A percentile compares a stretch with the other conserved stretches of the same genome.
Evolutionary conservation across 148 eudicot genomes (phyloP).

Genomic region (Hydrangea macrophylla): DNA sequence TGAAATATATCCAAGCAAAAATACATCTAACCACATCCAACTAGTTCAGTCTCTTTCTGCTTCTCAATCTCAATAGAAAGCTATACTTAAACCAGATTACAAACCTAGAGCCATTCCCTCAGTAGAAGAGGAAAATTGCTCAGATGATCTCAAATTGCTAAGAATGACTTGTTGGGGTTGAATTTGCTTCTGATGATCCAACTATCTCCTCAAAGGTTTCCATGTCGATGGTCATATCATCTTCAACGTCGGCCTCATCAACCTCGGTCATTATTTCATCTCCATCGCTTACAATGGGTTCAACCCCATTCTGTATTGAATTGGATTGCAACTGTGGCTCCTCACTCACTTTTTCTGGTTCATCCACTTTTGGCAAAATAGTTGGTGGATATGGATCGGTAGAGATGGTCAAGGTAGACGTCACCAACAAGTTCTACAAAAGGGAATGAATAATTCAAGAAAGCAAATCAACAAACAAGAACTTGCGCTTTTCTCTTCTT

Average conservation of each 20-base stretch:
- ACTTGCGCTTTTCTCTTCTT: background rate
- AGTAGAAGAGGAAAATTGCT: background rate
- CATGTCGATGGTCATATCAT: constrained; percentile 52
- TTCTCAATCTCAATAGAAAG: background rate
- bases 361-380: constrained; percentile 29
- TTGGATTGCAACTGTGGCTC: constrained; percentile 23
- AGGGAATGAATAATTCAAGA: background rate
- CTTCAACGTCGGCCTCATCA: constrained; percentile 41
- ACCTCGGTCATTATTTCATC: constrained; percentile 73
- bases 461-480: background rate
- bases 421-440: constrained; percentile 71
- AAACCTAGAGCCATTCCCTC: background rate
- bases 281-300: constrained; percentile 29
- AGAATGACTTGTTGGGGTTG: constrained; percentile 28
- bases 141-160: constrained; percentile 1
- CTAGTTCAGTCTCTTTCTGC: too few species aligned
- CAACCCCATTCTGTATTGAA: constrained; percentile 50
- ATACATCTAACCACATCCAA: too few species aligned
- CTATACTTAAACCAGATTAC: background rate
- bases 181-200: constrained; percentile 43
- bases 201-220: constrained; percentile 49
- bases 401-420: constrained; percentile 60
- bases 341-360: constrained; percentile 28
- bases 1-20: too few species aligned
- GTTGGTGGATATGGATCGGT: constrained; percentile 50